Percentiles rank a stretch among this genome's conserved stretches.
These are phyloP conservation scores for Nicotiana sylvestris DNA, from an alignment of 257 asterid genomes.

Conservation along the genomic window DNA sequence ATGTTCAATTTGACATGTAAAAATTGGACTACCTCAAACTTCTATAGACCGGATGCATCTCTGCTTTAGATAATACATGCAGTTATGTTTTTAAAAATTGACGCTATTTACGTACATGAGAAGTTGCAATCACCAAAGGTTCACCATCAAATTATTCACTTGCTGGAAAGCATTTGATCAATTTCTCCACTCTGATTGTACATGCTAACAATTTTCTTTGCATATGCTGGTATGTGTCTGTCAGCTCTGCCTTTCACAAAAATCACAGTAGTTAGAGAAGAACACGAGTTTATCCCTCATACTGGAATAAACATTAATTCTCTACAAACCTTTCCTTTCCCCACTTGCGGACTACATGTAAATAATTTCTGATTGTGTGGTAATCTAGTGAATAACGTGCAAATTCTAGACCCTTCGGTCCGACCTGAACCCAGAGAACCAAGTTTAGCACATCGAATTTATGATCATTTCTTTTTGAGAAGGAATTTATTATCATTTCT, in stretches of 20 bases:
- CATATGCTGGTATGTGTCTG: slow-evolving; percentile 77
- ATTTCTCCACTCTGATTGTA: slow-evolving; percentile 91
- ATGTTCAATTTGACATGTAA: not conserved
- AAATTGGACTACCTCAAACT: not conserved
- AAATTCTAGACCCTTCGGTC: slow-evolving; percentile 94
- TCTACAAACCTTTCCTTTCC: slow-evolving; percentile 68
- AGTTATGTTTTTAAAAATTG: not conserved
- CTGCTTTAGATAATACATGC: not conserved
- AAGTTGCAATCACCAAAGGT: slow-evolving; percentile 9
- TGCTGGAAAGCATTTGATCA: slow-evolving; percentile 63
- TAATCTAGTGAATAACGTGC: slow-evolving; percentile 95
- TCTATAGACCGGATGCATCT: not conserved
- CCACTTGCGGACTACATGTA: slow-evolving; percentile 78
- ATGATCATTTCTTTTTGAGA: not conserved
- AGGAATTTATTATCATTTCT: not conserved
- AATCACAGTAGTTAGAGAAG: not conserved
- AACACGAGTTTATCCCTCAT: not conserved
- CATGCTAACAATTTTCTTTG: slow-evolving; percentile 74
- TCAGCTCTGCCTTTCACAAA: slow-evolving; percentile 67
- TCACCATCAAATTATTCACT: slow-evolving; percentile 31
- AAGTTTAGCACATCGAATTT: slow-evolving; percentile 8
- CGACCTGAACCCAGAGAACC: slow-evolving; percentile 49
- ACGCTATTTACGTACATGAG: not conserved
- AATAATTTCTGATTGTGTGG: slow-evolving; percentile 91
- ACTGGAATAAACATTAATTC: not conserved